Conservation (phyloP, 148 eudicot species). For the Arbutus unedo region DNA sequence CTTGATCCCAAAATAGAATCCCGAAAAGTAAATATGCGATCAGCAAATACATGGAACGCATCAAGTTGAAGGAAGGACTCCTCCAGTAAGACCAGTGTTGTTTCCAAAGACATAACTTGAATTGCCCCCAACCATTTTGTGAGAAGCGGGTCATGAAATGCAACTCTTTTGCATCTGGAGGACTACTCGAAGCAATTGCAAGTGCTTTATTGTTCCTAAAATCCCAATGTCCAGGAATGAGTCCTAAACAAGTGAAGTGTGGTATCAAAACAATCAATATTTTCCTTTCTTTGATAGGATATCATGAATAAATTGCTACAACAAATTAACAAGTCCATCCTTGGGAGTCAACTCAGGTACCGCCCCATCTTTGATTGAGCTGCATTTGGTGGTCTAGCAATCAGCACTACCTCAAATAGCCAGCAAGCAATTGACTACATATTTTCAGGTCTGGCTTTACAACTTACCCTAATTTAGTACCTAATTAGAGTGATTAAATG, state of each 20-base stretch:
- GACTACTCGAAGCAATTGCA: constrained; percentile 40
- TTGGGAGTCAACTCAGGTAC: neutral
- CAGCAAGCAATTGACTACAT: no score
- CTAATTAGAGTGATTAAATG: neutral
- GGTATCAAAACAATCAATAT: neutral
- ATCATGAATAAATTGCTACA: neutral
- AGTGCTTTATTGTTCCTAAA: constrained; percentile 57
- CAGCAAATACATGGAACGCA: constrained; percentile 32
- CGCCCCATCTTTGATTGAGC: no score
- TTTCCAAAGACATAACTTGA: constrained; percentile 78
- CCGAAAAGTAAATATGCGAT: constrained; percentile 52
- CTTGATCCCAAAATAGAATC: constrained; percentile 68
- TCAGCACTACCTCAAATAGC: no score
- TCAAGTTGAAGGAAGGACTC: constrained; percentile 74
- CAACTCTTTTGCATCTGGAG: constrained; percentile 59
- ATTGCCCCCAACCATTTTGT: constrained; percentile 73
- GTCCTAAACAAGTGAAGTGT: neutral
- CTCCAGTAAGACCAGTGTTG: constrained; percentile 81
- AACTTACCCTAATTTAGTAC: neutral
- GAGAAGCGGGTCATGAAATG: constrained; percentile 55
- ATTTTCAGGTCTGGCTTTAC: neutral
- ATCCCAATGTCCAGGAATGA: constrained; percentile 13
- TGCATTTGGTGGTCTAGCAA: no score
- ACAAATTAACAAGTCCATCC: neutral
- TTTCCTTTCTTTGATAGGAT: neutral